Conservation (phyloP, 768 basidiomycete species). For the Termitomyces sp. region DNA sequence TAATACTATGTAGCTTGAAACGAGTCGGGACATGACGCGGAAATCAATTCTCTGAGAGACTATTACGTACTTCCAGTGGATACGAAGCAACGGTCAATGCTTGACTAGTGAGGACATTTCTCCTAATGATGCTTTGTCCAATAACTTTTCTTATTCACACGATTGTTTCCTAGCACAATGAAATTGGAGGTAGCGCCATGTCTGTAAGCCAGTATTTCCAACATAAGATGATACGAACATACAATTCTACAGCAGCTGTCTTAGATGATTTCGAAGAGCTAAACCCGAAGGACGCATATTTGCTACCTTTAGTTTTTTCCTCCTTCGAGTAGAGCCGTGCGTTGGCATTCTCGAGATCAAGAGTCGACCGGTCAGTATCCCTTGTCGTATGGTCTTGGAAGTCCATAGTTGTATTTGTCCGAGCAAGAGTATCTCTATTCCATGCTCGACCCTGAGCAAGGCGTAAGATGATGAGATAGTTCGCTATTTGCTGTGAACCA, state of each 20-base stretch:
- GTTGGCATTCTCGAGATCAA: neutral
- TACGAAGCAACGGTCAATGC: neutral
- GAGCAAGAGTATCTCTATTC: constrained; percentile 23
- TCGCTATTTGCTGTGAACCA: constrained; percentile 27
- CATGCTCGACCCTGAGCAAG: constrained; percentile 39
- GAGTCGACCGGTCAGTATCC: neutral
- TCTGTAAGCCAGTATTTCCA: neutral
- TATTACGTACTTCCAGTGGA: neutral
- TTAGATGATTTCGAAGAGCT: neutral
- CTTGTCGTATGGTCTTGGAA: neutral
- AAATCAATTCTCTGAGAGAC: no score
- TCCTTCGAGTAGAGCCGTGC: neutral
- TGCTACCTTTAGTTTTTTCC: neutral
- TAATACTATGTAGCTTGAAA: no score
- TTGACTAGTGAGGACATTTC: neutral
- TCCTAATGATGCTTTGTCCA: neutral
- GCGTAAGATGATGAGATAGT: constrained; percentile 39
- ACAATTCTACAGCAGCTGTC: neutral
- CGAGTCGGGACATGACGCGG: no score
- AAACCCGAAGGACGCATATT: neutral
- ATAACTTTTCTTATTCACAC: neutral
- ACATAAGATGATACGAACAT: neutral
- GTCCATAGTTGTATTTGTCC: constrained; percentile 10
- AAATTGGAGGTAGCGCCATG: neutral
- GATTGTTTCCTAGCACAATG: neutral